Conservation (phyloP, 208 protist species). For the Leishmania arabica region DNA sequence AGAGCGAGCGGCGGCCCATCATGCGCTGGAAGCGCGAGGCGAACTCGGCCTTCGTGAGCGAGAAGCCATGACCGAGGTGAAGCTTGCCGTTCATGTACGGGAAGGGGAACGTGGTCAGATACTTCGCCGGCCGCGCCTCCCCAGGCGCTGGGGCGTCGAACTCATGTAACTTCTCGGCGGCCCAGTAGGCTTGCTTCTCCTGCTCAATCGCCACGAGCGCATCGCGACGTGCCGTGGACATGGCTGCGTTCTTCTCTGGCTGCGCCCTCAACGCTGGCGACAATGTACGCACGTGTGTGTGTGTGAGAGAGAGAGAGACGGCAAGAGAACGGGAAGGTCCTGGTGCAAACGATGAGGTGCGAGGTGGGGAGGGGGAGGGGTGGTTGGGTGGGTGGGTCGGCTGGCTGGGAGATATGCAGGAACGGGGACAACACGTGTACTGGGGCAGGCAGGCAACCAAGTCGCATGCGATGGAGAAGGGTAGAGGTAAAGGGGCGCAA, state of each 20-base stretch:
- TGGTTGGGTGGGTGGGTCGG: background rate
- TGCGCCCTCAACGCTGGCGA: background rate
- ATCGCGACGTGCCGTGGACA: constrained; percentile 86
- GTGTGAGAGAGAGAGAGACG: background rate
- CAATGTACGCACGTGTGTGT: background rate
- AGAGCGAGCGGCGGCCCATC: constrained; percentile 97
- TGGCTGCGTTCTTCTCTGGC: constrained; percentile 16
- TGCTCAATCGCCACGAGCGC: constrained; percentile 73
- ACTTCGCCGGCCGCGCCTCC: constrained; percentile 88
- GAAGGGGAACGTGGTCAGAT: constrained; percentile 99
- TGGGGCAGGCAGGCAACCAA: background rate
- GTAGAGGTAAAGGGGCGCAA: background rate
- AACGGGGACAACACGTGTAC: background rate
- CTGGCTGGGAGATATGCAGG: background rate
- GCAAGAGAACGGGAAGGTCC: no score
- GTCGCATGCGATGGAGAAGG: background rate
- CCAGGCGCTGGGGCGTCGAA: constrained; percentile 61
- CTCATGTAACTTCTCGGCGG: constrained; percentile 62
- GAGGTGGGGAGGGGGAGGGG: background rate
- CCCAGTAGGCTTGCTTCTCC: constrained; percentile 67
- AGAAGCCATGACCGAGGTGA: constrained; percentile 99
- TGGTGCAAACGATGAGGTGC: background rate
- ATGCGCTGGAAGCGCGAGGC: constrained; percentile 97
- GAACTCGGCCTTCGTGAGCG: constrained; percentile 99
- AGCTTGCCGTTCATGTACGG: constrained; percentile 99